Evolutionary conservation across 202 grass and related monocot species (phyloP), one percentile per base, ranked within the genome.

Genomic region (Bolboschoenoplectus hybrid): DNA sequence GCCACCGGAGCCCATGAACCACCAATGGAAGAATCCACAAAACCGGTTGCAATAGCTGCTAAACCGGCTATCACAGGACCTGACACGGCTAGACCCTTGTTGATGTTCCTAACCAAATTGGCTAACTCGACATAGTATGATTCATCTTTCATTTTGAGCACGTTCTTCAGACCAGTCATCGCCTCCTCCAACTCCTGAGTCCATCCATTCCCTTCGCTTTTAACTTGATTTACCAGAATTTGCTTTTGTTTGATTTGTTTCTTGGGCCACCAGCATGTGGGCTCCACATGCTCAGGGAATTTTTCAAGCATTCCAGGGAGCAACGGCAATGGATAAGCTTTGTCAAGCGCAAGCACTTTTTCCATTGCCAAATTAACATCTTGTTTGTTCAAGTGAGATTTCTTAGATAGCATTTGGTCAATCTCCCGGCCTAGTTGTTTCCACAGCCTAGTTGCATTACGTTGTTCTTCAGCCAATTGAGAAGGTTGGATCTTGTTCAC

Each of bases 401-500:
- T 10, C 17, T 35, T 57, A 2, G 52, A 64, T 36, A 93, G 71
- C 1, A 5, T 63, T 35, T 63, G 80, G 5, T 89, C 51, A 47
- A 94, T 63, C 70, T 82, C 63, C 46, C 89, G 86, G 63, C 85
- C 76, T 14, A 94, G 90, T 85, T 94, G 87, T 52, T 74, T 89
- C 87, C 88, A 97, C 35, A 94, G 49, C 32, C 87, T 49, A 0
- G 94, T 91, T 40, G 92, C 87, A 6, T 97, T 97, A 36, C 89
- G 88, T 89, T 94, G 94, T 82, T 97, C 92, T 82, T 94, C 92
- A 8, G 94, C 92, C 10, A 92, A 87, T 87, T 97, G 94, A 41
- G 94, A 97, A 3, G 92, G 92, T 46, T 97, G 90, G 75, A 97
- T 86, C 87, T 84, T 92, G 87, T 88, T 94, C 14, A 62, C 80